Percentiles rank a stretch among this genome's conserved stretches.
phyloP scores from a whole-genome alignment of 305 asterid species.

The Solanum chacoense region DNA sequence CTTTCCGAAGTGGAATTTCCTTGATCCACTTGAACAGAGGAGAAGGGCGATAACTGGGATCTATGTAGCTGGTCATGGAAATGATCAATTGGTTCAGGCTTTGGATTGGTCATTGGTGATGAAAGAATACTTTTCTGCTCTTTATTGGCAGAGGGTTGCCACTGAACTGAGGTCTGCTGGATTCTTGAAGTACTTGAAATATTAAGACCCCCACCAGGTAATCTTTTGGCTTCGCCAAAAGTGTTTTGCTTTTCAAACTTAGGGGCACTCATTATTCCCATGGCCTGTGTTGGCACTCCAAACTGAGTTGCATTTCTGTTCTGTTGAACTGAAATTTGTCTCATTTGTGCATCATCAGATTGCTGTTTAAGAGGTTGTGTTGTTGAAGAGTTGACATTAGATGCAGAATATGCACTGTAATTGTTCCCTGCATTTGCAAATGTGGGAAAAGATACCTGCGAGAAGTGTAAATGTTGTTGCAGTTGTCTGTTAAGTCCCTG shows the following conservation, averaged over 20 bases:
- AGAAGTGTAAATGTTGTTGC: slow-evolving; percentile 42
- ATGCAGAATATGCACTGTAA: slow-evolving; percentile 44
- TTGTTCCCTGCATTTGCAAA: slow-evolving; percentile 47
- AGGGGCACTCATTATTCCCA: slow-evolving; percentile 39
- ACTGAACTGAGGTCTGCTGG: slow-evolving; percentile 38
- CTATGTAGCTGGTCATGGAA: slow-evolving; percentile 50
- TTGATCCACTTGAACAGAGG: slow-evolving; percentile 38
- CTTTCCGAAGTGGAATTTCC: slow-evolving; percentile 38
- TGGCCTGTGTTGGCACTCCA: slow-evolving; percentile 36
- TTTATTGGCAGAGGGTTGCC: slow-evolving; percentile 32
- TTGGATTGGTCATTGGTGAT: slow-evolving; percentile 41
- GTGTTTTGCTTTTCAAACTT: slow-evolving; percentile 54
- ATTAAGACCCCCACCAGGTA: slow-evolving; percentile 32
- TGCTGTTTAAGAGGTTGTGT: slow-evolving; percentile 41
- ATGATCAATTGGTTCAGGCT: slow-evolving; percentile 64
- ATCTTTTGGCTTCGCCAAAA: slow-evolving; percentile 45
- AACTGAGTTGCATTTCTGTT: slow-evolving; percentile 34
- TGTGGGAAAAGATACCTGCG: slow-evolving; percentile 48
- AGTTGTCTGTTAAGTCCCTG: slow-evolving; percentile 75
- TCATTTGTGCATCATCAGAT: slow-evolving; percentile 54
- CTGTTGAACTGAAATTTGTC: slow-evolving; percentile 55
- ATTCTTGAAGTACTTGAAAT: slow-evolving; percentile 28
- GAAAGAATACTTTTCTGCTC: slow-evolving; percentile 34
- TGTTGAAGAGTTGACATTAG: slow-evolving; percentile 32
- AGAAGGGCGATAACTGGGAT: slow-evolving; percentile 39